phyloP scores from a whole-genome alignment of 306 rosid genomes.

The Mimosa pudica region DNA sequence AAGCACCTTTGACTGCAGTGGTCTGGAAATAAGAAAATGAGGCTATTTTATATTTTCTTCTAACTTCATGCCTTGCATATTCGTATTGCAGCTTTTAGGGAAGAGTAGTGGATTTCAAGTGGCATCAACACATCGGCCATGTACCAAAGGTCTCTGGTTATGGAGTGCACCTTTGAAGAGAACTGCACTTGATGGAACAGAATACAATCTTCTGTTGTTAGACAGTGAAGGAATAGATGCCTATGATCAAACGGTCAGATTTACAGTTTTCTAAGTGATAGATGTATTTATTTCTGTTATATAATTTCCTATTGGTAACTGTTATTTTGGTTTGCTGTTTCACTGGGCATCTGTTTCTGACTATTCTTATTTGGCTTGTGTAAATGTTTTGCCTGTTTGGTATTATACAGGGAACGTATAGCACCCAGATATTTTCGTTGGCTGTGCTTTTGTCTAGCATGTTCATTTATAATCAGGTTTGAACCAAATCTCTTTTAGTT shows the following conservation, averaged over 20 bases:
- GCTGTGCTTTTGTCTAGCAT: constrained; percentile 9
- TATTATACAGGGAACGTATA: constrained; percentile 1
- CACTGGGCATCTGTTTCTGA: not conserved
- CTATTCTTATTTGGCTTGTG: not conserved
- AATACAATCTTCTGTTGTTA: not conserved
- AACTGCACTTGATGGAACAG: constrained; percentile 13
- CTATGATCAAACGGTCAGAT: constrained; percentile 14
- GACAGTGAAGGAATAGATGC: constrained; percentile 12
- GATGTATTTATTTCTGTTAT: not conserved
- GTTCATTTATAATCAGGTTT: constrained; percentile 5
- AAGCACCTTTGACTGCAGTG: not conserved
- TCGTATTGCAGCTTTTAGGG: not conserved
- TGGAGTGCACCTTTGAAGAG: constrained; percentile 11
- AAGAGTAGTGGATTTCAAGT: constrained; percentile 11
- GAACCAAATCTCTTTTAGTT: not conserved
- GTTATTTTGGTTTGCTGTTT: not conserved
- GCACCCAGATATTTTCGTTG: constrained; percentile 10
- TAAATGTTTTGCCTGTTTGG: not conserved
- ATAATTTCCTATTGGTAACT: not conserved
- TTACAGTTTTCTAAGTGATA: not conserved
- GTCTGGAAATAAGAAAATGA: not conserved
- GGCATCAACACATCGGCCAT: constrained; percentile 4
- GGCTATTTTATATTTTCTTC: not conserved
- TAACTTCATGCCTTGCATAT: not conserved
- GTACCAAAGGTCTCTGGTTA: constrained; percentile 5